Evolutionary conservation across 345 rosid genomes (phyloP).

Genomic region (Cardamine occulta): DNA sequence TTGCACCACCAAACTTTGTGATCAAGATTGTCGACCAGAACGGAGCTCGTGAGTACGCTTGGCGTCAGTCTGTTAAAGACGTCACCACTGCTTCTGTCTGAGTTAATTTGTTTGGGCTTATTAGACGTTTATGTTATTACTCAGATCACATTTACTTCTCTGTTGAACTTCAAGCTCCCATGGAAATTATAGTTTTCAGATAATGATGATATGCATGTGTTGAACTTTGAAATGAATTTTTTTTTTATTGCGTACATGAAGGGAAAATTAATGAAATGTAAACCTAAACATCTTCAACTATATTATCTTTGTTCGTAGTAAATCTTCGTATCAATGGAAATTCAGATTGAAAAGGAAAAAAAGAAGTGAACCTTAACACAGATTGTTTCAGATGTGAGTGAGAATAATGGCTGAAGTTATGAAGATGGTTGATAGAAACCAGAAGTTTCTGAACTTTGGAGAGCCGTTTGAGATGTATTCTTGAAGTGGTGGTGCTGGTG

Average conservation of each 20-base stretch:
- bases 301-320: not conserved
- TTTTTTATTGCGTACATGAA: not conserved
- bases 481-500: conserved; percentile 19
- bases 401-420: not conserved
- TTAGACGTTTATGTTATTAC: conserved; percentile 16
- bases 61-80: conserved; percentile 85
- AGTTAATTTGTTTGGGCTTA: conserved; percentile 10
- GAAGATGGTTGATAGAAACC: conserved; percentile 29
- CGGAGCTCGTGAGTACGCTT: conserved; percentile 81
- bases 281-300: not conserved
- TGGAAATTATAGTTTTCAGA: conserved; percentile 32
- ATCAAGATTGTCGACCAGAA: conserved; percentile 95
- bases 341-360: not conserved
- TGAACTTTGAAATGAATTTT: conserved; percentile 9
- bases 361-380: not conserved
- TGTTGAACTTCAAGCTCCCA: conserved; percentile 24
- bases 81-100: conserved; percentile 43
- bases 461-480: conserved; percentile 6
- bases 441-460: conserved; percentile 10
- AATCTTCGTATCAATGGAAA: not conserved
- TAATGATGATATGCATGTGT: conserved; percentile 22
- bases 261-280: not conserved
- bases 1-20: conserved; percentile 94
- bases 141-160: conserved; percentile 9
- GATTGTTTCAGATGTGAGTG: conserved; percentile 29